Conservation (phyloP, 2,329 filamentous ascomycete genomes). For the Camillea tinctor region DNA sequence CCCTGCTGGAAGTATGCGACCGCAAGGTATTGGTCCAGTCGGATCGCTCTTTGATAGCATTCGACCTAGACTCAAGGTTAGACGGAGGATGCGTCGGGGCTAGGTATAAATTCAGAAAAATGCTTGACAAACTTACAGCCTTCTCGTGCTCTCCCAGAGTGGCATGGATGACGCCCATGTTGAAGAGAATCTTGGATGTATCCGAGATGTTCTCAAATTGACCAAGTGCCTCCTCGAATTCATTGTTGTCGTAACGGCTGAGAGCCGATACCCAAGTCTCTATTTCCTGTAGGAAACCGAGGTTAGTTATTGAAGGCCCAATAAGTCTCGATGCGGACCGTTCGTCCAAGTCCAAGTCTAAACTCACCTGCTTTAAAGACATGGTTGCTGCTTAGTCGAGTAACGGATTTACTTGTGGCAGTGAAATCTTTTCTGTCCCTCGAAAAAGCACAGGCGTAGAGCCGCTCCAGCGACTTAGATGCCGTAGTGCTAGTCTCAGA, state of each 20-base stretch:
- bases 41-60: conserved; percentile 88
- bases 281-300: conserved; percentile 69
- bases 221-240: conserved; percentile 85
- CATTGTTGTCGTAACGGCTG: conserved; percentile 90
- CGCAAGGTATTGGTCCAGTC: conserved; percentile 90
- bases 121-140: conserved; percentile 64
- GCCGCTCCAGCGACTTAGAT: conserved; percentile 19
- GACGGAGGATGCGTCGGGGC: conserved; percentile 16
- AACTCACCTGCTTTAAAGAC: conserved; percentile 35
- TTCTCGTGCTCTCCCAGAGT: conserved; percentile 94
- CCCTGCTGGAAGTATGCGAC: conserved; percentile 98
- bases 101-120: conserved; percentile 4
- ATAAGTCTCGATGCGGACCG: not conserved
- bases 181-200: conserved; percentile 98
- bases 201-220: conserved; percentile 86
- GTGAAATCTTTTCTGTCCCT: conserved; percentile 21
- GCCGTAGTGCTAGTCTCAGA: conserved; percentile 6
- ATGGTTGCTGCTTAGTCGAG: conserved; percentile 24
- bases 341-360: conserved; percentile 11
- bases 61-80: conserved; percentile 64
- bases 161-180: conserved; percentile 96
- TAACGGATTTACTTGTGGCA: conserved; percentile 18
- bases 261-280: conserved; percentile 96
- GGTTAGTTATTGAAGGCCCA: conserved; percentile 10
- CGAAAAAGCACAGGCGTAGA: conserved; percentile 27